A percentile compares a stretch with the other conserved stretches of the same genome.
Conservation (phyloP, 1,139 yeast species). For the Taphrina flavorubra region DNA sequence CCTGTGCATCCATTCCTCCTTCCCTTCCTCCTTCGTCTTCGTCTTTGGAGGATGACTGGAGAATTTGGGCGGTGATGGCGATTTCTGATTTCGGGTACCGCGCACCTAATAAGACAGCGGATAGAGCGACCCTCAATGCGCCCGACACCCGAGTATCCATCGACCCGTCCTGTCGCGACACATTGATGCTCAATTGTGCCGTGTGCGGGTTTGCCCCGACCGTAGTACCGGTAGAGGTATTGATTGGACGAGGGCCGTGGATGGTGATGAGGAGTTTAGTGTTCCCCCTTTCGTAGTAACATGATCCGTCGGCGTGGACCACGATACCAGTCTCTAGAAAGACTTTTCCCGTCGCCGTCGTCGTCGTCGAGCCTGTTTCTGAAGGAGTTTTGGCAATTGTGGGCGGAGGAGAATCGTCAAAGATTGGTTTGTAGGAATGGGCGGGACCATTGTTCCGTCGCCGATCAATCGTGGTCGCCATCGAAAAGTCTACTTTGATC, state of each 20-base stretch:
- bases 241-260: constrained; percentile 29
- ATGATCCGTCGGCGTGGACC: constrained; percentile 1
- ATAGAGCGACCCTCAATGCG: background rate
- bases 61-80: constrained; percentile 28
- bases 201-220: background rate
- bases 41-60: constrained; percentile 8
- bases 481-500: background rate
- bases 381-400: too few species aligned
- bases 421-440: constrained; percentile 7
- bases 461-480: constrained; percentile 28
- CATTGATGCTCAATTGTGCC: background rate
- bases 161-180: background rate
- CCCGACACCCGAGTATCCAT: background rate
- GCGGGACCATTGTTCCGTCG: constrained; percentile 33
- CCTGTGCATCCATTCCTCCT: background rate
- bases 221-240: background rate
- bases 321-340: background rate
- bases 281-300: constrained; percentile 22
- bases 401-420: background rate
- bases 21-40: background rate
- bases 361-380: background rate
- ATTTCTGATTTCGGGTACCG: constrained; percentile 40
- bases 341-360: background rate
- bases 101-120: background rate
- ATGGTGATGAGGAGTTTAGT: constrained; percentile 12